A percentile compares a stretch with the other conserved stretches of the same genome.
These are phyloP conservation scores for Lipomyces lipofer DNA, from an alignment of 805 yeast species.

Conservation along the genomic window DNA sequence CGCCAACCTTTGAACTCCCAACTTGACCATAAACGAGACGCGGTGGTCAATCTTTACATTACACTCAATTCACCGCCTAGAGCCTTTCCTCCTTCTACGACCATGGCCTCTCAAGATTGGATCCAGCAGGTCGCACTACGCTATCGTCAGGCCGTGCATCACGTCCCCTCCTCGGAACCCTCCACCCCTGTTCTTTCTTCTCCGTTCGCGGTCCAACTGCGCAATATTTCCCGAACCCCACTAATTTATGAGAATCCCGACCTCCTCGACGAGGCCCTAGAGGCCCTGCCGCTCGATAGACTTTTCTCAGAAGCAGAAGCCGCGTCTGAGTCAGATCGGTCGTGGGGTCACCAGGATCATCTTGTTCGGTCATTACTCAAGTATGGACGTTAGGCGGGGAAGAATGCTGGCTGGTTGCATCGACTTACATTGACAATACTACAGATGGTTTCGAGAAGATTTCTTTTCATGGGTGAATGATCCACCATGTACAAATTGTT, in stretches of 20 bases:
- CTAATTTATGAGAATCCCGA: conserved; percentile 46
- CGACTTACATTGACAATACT: not conserved
- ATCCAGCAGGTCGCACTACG: conserved; percentile 1
- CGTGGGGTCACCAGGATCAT: conserved; percentile 54
- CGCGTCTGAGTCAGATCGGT: conserved; percentile 35
- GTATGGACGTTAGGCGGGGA: not conserved
- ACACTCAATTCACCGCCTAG: too few species aligned
- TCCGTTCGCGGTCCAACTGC: conserved; percentile 7
- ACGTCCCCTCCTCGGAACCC: not conserved
- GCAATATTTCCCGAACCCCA: conserved; percentile 28
- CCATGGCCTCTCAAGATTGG: conserved; percentile 8
- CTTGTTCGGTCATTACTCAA: conserved; percentile 56
- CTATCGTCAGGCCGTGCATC: not conserved
- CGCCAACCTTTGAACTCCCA: not conserved
- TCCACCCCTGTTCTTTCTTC: not conserved
- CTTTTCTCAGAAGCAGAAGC: conserved; percentile 64
- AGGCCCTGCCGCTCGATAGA: conserved; percentile 57
- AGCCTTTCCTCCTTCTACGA: too few species aligned
- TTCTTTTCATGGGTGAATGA: conserved; percentile 83
- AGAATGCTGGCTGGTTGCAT: not conserved
- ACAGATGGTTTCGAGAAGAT: conserved; percentile 67
- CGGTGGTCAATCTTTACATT: not conserved
- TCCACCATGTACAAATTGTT: conserved; percentile 62
- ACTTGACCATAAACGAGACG: not conserved
- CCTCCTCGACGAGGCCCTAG: conserved; percentile 59